Conservation (phyloP, 2,329 filamentous ascomycete species). For the Nemania abortiva region DNA sequence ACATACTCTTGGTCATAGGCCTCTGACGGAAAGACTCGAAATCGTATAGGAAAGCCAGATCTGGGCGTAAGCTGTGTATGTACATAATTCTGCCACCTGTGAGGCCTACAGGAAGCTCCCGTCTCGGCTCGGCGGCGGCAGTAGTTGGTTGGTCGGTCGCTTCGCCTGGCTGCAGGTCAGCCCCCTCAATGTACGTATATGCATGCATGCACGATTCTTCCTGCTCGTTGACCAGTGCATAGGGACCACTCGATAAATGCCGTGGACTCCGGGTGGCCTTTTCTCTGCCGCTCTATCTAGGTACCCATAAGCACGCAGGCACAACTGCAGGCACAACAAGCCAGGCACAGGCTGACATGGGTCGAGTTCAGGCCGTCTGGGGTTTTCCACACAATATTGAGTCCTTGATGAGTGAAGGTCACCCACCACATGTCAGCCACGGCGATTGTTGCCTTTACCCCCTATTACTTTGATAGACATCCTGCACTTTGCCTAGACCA, state of each 20-base stretch:
- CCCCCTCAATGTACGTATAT: slow-evolving; percentile 1
- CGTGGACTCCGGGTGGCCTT: slow-evolving; percentile 11
- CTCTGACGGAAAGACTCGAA: slow-evolving; percentile 4
- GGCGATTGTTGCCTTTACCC: slow-evolving; percentile 6
- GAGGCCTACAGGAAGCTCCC: slow-evolving; percentile 19
- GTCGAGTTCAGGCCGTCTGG: slow-evolving; percentile 8
- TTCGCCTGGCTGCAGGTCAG: slow-evolving; percentile 30
- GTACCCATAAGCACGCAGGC: slow-evolving; percentile 6
- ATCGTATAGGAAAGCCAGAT: slow-evolving; percentile 11
- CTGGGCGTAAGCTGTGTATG: not conserved
- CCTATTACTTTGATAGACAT: not conserved
- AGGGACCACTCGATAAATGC: not conserved
- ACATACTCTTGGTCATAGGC: not conserved
- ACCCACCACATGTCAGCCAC: slow-evolving; percentile 16
- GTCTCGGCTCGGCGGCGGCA: not conserved
- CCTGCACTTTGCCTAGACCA: not conserved
- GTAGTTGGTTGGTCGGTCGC: slow-evolving; percentile 4
- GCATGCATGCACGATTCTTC: slow-evolving; percentile 12
- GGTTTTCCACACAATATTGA: not conserved
- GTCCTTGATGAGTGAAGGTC: slow-evolving; percentile 14
- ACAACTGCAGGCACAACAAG: slow-evolving; percentile 11
- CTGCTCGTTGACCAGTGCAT: slow-evolving; percentile 7
- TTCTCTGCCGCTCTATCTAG: slow-evolving; percentile 5
- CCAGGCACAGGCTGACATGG: slow-evolving; percentile 5
- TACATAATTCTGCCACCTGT: not conserved